Base-by-base conservation (phyloP, 2,329 filamentous ascomycete species). In the Penicillium rolfsii region DNA sequence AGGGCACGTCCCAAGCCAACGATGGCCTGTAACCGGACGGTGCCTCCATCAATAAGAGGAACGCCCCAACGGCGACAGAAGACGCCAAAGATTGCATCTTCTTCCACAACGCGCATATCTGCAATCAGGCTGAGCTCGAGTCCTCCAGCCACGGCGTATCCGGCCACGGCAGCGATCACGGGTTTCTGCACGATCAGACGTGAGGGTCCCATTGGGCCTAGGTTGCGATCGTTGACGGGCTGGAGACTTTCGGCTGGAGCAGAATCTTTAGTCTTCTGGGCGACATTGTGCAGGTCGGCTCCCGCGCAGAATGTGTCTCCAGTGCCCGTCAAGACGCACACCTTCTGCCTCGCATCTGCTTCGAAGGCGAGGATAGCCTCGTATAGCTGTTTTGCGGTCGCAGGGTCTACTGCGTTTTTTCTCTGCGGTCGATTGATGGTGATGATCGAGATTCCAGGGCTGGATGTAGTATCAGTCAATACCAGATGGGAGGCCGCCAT, bases 41-140 rank as follows among this genome's bases (percentile, higher is more conserved):
- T 85, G 1, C 84, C 84, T 7, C 81, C 80, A 30, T 80, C 84
- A 45, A 84, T 81, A 26, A 84, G 69, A 4, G 82, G 82, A 0
- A 84, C 82, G 1, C 84, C 83, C 67, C 77, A 84, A 2, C 83
- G 77, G 2, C 84, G 76, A 68, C 82, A 85, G 64, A 85, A 86
- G 3, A 87, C 80, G 2, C 84, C 84, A 55, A 86, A 84, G 0
- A 84, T 68, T 4, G 82, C 81, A 45, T 82, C 80, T 57, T 84
- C 80, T 59, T 86, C 83, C 0, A 78, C 81, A 0, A 86, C 76
- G 1, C 84, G 79, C 55, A 86, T 74, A 64, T 87, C 84, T 0
- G 76, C 84, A 0, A 86, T 67, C 0, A 86, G 76, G 46, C 79
- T 80, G 8, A 86, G 72, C 67, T 86, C 84, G 0, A 86, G 76